phyloP scores from a whole-genome alignment of 345 rosid genomes.

The Euphorbia pulcherrima region DNA sequence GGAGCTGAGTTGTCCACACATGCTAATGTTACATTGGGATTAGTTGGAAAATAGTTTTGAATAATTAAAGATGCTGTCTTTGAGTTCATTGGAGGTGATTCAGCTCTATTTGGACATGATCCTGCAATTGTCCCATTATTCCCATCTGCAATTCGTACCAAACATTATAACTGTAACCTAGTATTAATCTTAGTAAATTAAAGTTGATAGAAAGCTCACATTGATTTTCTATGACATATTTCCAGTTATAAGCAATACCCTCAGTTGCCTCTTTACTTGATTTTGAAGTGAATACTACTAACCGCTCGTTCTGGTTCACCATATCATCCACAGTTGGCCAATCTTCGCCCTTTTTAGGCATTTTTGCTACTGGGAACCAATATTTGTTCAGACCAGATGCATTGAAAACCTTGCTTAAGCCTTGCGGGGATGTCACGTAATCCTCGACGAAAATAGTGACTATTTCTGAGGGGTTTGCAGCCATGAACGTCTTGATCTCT shows the following conservation, averaged over 20 bases:
- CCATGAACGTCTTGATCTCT: slow-evolving; percentile 65
- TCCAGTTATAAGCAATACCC: slow-evolving; percentile 88
- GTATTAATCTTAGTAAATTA: not conserved
- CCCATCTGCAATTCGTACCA: slow-evolving; percentile 61
- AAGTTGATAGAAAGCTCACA: slow-evolving; percentile 43
- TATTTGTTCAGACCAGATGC: slow-evolving; percentile 68
- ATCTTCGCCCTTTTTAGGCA: slow-evolving; percentile 78
- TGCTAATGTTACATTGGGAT: slow-evolving; percentile 53
- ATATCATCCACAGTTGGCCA: slow-evolving; percentile 93
- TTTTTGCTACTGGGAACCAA: slow-evolving; percentile 62
- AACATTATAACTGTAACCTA: slow-evolving; percentile 4
- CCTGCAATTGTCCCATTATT: slow-evolving; percentile 65
- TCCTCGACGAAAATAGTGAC: slow-evolving; percentile 92
- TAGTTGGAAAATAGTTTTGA: slow-evolving; percentile 63
- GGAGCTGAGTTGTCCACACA: slow-evolving; percentile 81
- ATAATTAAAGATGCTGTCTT: slow-evolving; percentile 55
- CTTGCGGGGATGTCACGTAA: slow-evolving; percentile 68
- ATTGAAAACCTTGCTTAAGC: slow-evolving; percentile 75
- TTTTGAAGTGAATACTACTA: slow-evolving; percentile 82
- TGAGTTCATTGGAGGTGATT: slow-evolving; percentile 66
- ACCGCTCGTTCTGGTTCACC: slow-evolving; percentile 74
- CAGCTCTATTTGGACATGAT: slow-evolving; percentile 60
- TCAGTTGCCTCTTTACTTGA: slow-evolving; percentile 73
- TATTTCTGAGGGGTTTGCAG: slow-evolving; percentile 70
- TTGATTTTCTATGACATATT: slow-evolving; percentile 76